These are phyloP conservation scores for Schwanniomyces sp. DNA, from an alignment of 805 yeast species.

Conservation along the genomic window DNA sequence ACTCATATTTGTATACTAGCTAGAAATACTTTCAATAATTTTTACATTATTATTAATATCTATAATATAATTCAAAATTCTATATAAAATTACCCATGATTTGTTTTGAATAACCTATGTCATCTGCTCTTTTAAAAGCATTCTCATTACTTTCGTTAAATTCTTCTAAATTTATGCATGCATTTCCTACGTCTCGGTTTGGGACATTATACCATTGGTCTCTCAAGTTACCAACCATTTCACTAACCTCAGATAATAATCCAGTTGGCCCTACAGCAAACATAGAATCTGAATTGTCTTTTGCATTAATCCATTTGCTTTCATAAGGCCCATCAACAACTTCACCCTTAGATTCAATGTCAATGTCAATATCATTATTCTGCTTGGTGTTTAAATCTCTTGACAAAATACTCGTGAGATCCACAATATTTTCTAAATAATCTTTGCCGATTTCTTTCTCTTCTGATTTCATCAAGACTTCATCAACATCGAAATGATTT, in stretches of 20 bases:
- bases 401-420: constrained; percentile 27
- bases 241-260: constrained; percentile 62
- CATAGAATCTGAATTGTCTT: constrained; percentile 39
- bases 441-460: constrained; percentile 10
- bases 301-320: constrained; percentile 53
- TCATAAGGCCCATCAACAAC: constrained; percentile 18
- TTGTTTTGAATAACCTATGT: constrained; percentile 11
- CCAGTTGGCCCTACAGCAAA: constrained; percentile 71
- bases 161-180: background rate
- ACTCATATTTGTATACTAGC: background rate
- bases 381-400: constrained; percentile 37
- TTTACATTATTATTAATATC: constrained; percentile 1
- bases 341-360: constrained; percentile 8
- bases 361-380: constrained; percentile 32
- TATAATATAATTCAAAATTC: background rate
- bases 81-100: constrained; percentile 23
- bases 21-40: background rate
- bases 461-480: background rate
- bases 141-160: background rate
- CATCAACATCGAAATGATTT: constrained; percentile 51
- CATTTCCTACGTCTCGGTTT: background rate
- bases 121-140: constrained; percentile 9
- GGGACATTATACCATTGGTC: constrained; percentile 29
- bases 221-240: constrained; percentile 49
- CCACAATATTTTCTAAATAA: constrained; percentile 26